These are phyloP conservation scores for Gynochthodes officinalis DNA, from an alignment of 257 asterid genomes.

Conservation along the genomic window DNA sequence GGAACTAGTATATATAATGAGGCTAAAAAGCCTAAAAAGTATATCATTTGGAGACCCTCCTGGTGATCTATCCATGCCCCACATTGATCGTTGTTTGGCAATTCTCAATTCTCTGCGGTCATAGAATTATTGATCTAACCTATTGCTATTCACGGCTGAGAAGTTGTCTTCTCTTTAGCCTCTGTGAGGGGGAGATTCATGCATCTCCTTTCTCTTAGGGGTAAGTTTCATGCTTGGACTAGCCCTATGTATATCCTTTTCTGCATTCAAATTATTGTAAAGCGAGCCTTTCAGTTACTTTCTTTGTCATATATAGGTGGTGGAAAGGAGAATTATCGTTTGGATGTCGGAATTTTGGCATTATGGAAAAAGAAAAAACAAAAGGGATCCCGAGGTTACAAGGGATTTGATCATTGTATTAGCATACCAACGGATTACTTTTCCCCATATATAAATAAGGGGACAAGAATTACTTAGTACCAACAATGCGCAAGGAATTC, in stretches of 20 bases:
- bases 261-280: background rate
- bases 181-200: constrained; percentile 11
- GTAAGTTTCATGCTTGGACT: background rate
- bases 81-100: background rate
- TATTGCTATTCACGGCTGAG: background rate
- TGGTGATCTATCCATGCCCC: constrained; percentile 4
- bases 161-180: background rate
- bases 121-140: constrained; percentile 21
- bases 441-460: no score
- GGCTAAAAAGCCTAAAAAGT: constrained; percentile 16
- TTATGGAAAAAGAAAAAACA: background rate
- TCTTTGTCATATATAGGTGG: background rate
- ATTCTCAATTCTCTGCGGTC: background rate
- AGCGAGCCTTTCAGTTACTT: background rate
- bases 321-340: background rate
- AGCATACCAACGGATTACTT: no score
- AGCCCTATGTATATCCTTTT: background rate
- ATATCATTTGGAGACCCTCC: constrained; percentile 2
- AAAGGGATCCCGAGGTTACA: background rate
- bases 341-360: background rate
- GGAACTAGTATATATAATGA: constrained; percentile 2
- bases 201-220: background rate
- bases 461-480: no score
- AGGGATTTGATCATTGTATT: background rate
- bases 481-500: constrained; percentile 1